Conservation (phyloP, 2,329 filamentous ascomycete species). For the Penicillium sp. region DNA sequence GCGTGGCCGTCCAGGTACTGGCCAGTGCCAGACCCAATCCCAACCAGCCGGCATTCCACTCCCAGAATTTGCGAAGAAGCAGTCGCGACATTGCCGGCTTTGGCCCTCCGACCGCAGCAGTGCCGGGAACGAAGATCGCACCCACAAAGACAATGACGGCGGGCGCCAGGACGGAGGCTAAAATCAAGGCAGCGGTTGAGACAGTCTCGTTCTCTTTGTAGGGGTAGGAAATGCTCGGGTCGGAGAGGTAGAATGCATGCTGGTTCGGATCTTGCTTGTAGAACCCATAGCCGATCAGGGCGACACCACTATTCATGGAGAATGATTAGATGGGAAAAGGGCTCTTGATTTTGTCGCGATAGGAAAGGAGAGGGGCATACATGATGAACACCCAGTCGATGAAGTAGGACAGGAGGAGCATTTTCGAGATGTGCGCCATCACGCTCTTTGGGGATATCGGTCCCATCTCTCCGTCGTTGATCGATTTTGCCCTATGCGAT, state of each 20-base stretch:
- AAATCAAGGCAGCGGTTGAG: conserved; percentile 56
- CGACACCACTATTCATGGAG: conserved; percentile 44
- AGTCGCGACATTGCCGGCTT: conserved; percentile 55
- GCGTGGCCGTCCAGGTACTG: conserved; percentile 71
- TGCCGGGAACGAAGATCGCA: conserved; percentile 65
- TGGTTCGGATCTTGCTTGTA: conserved; percentile 58
- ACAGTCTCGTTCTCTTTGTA: conserved; percentile 66
- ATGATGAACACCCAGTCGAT: conserved; percentile 66
- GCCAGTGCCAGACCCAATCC: conserved; percentile 69
- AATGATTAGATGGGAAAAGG: neutral
- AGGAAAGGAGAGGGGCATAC: conserved; percentile 32
- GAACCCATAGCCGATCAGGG: conserved; percentile 54
- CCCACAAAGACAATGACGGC: conserved; percentile 64
- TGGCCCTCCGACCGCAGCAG: conserved; percentile 48
- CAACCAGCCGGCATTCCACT: conserved; percentile 79
- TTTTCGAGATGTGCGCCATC: conserved; percentile 35
- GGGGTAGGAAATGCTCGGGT: conserved; percentile 76
- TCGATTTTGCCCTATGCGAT: neutral
- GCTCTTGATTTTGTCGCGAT: neutral
- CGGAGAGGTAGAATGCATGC: conserved; percentile 64
- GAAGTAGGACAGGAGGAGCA: conserved; percentile 60
- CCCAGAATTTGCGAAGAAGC: conserved; percentile 82
- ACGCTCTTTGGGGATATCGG: neutral
- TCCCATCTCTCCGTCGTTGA: neutral
- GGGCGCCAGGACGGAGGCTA: conserved; percentile 61